Conservation (phyloP, 1,284 basidiomycete species). For the Rhodotorula sp. region DNA sequence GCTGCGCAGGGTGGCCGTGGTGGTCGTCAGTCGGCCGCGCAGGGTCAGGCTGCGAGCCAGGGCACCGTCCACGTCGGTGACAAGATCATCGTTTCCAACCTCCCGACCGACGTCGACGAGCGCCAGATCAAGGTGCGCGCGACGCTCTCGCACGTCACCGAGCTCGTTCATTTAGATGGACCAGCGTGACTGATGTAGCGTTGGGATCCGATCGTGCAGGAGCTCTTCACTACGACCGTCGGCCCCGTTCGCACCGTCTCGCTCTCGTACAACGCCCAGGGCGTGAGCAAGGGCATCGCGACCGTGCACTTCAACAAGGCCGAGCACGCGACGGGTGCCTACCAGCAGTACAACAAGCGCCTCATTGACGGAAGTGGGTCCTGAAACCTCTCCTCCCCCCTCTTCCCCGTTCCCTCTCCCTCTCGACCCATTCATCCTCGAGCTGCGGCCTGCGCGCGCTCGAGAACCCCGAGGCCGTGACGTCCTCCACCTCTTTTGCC, state of each 20-base stretch:
- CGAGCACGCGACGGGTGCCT: conserved; percentile 89
- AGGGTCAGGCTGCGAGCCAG: conserved; percentile 53
- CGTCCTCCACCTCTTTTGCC: too few species aligned
- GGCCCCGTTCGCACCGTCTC: conserved; percentile 80
- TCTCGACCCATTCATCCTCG: neutral
- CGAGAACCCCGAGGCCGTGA: too few species aligned
- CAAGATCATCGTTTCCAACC: conserved; percentile 96
- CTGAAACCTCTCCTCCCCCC: neutral
- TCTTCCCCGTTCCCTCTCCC: neutral
- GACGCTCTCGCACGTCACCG: neutral
- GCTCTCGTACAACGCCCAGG: conserved; percentile 80
- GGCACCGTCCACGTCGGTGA: conserved; percentile 49
- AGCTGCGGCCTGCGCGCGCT: neutral
- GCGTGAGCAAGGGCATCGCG: conserved; percentile 86
- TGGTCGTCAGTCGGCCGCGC: conserved; percentile 55
- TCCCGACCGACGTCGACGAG: conserved; percentile 94
- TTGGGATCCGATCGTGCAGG: conserved; percentile 57
- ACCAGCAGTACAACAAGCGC: conserved; percentile 93
- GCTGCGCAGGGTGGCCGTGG: neutral
- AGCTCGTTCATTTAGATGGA: neutral
- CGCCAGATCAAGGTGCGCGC: conserved; percentile 76
- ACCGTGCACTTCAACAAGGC: conserved; percentile 81
- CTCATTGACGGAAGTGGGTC: conserved; percentile 99
- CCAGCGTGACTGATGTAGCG: neutral
- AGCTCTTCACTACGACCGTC: conserved; percentile 87